Evolutionary conservation across 257 asterid genomes (phyloP).

Genomic region (Solanum neorickii): DNA sequence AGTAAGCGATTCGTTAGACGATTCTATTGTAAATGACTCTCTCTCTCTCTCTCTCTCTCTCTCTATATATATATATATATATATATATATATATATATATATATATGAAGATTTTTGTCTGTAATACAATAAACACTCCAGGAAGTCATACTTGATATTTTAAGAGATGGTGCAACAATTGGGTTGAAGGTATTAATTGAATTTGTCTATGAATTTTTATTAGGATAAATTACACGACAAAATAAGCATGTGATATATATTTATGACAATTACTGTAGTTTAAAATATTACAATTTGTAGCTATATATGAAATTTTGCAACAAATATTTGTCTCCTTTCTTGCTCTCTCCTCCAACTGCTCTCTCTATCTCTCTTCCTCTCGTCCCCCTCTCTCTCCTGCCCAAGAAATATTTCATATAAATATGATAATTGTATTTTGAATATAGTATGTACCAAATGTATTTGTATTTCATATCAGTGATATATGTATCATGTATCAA

Average conservation of each 20-base stretch:
- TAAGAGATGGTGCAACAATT: neutral
- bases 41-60: too few relatives aligned
- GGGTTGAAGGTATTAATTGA: neutral
- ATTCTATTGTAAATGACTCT: neutral
- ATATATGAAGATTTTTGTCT: neutral
- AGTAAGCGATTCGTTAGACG: too few relatives aligned
- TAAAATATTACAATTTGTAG: too few relatives aligned
- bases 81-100: too few relatives aligned
- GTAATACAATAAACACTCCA: neutral
- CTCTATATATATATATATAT: too few relatives aligned
- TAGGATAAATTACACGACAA: neutral
- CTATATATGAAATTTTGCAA: neutral
- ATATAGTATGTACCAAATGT: neutral
- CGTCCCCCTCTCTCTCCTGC: neutral
- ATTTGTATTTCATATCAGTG: neutral
- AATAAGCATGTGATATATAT: neutral
- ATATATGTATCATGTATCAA: neutral
- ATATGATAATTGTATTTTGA: neutral
- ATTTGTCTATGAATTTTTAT: neutral
- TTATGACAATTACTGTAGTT: too few relatives aligned
- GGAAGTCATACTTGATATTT: neutral
- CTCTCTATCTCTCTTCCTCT: neutral
- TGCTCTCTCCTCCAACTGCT: neutral
- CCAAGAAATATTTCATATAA: neutral
- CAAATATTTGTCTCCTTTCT: neutral